phyloP scores from a whole-genome alignment of 257 asterid genomes.

The Parsonsia alboflavescens region DNA sequence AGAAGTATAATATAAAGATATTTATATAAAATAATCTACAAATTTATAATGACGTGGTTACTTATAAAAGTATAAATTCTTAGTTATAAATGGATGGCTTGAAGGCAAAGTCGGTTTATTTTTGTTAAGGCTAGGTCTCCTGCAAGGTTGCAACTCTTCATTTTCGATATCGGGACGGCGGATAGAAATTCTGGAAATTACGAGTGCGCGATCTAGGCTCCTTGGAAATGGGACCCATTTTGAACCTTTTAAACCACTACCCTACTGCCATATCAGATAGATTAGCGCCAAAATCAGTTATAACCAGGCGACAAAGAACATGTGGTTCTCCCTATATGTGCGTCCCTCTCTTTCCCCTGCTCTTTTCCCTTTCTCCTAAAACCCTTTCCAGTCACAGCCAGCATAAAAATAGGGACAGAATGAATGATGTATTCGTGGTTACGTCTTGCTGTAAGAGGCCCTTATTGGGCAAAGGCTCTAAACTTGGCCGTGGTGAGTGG shows the following conservation, averaged over 20 bases:
- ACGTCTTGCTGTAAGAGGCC: conserved; percentile 6
- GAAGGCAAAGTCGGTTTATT: too few species aligned
- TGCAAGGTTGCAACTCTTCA: too few species aligned
- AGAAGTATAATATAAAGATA: too few species aligned
- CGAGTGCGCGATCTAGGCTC: neutral
- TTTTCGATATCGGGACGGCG: too few species aligned
- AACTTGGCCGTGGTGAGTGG: conserved; percentile 6
- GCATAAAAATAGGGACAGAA: neutral
- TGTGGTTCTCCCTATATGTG: neutral
- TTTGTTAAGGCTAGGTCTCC: too few species aligned
- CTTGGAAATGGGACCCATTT: neutral
- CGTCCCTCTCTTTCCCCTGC: neutral
- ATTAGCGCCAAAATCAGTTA: neutral
- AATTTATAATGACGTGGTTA: too few species aligned
- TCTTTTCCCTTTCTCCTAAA: neutral
- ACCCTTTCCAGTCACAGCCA: neutral
- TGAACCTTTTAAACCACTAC: neutral
- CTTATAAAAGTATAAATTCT: too few species aligned
- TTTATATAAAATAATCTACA: too few species aligned
- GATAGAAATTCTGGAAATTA: too few species aligned
- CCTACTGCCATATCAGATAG: conserved; percentile 7
- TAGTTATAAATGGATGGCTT: too few species aligned
- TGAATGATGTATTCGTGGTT: conserved; percentile 3
- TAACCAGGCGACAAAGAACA: neutral
- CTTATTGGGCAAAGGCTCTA: conserved; percentile 6